Conservation (phyloP, 2,329 filamentous ascomycete species). For the Aphanocladium album region DNA sequence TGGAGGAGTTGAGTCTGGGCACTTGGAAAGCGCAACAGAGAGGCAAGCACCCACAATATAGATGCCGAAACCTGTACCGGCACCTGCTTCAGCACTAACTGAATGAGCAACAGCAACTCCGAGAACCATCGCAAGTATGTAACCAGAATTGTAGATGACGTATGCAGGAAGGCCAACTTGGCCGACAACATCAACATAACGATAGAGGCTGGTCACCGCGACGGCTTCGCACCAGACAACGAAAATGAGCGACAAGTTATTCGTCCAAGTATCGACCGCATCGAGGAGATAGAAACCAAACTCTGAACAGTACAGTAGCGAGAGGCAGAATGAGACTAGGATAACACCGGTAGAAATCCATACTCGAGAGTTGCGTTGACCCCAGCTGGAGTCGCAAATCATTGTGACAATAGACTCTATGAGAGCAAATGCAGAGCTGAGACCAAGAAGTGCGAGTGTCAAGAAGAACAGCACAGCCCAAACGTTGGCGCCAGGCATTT, state of each 20-base stretch:
- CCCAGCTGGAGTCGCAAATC: slow-evolving; percentile 38
- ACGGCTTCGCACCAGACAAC: slow-evolving; percentile 46
- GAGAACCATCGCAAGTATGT: slow-evolving; percentile 42
- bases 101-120: slow-evolving; percentile 44
- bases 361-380: slow-evolving; percentile 32
- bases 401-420: slow-evolving; percentile 47
- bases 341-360: slow-evolving; percentile 41
- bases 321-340: slow-evolving; percentile 42
- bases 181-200: slow-evolving; percentile 39
- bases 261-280: slow-evolving; percentile 48
- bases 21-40: slow-evolving; percentile 33
- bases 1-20: slow-evolving; percentile 33
- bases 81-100: slow-evolving; percentile 35
- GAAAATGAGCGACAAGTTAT: slow-evolving; percentile 46
- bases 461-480: slow-evolving; percentile 51
- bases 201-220: slow-evolving; percentile 45
- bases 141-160: slow-evolving; percentile 40
- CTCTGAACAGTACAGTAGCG: slow-evolving; percentile 48
- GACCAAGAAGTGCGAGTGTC: slow-evolving; percentile 47
- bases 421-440: slow-evolving; percentile 50
- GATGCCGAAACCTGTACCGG: slow-evolving; percentile 44
- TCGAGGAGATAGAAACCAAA: slow-evolving; percentile 49
- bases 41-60: slow-evolving; percentile 34
- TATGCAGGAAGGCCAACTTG: slow-evolving; percentile 37
- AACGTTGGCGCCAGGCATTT: slow-evolving; percentile 52